A percentile compares a stretch with the other conserved stretches of the same genome.
phyloP scores from a whole-genome alignment of 495 filamentous ascomycete species.

The Viridothelium virens region DNA sequence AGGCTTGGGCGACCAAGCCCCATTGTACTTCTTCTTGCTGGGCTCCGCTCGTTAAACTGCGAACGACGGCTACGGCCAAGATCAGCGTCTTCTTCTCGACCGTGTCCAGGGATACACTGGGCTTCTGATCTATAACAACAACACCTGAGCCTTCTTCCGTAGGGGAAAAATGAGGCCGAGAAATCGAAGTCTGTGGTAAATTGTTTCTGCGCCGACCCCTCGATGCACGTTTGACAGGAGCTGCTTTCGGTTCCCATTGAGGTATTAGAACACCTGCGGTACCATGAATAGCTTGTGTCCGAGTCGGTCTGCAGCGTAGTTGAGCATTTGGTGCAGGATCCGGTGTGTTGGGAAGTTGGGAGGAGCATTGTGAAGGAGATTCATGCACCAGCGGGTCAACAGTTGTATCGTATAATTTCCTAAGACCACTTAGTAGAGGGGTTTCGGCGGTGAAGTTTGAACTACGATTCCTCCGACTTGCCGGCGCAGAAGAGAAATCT shows the following conservation, averaged over 20 bases:
- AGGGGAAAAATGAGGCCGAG: neutral
- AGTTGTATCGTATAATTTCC: neutral
- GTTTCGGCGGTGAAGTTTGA: neutral
- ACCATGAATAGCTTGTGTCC: neutral
- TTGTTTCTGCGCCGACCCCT: neutral
- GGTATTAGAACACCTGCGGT: neutral
- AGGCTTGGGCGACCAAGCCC: slow-evolving; percentile 48
- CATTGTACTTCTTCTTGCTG: slow-evolving; percentile 60
- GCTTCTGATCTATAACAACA: neutral
- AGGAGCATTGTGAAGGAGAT: neutral
- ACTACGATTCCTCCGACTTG: neutral
- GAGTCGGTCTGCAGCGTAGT: neutral
- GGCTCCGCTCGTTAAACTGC: slow-evolving; percentile 64
- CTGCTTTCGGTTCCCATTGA: neutral
- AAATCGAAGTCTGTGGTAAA: neutral
- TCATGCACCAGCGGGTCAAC: neutral
- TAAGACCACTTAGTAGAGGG: neutral
- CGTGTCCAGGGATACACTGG: neutral
- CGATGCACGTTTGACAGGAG: neutral
- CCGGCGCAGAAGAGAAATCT: neutral
- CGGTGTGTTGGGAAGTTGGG: neutral
- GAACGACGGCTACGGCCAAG: slow-evolving; percentile 64
- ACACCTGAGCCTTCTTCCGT: neutral
- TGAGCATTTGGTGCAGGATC: neutral
- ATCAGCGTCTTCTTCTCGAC: slow-evolving; percentile 30